Evolutionary conservation across 306 rosid genomes (phyloP).

Genomic region (Benincasa hispida): DNA sequence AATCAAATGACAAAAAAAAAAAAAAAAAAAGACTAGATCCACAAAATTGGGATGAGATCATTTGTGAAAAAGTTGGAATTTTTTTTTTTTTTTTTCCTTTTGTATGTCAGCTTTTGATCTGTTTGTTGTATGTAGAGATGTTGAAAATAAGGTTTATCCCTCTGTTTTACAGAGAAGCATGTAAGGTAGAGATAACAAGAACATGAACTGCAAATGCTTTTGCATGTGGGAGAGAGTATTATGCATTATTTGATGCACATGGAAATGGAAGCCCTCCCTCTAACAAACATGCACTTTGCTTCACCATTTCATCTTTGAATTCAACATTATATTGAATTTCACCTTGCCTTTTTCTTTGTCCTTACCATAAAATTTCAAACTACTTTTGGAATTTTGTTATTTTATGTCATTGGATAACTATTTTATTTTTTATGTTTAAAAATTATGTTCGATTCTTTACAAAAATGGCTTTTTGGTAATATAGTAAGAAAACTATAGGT

Average conservation of each 20-base stretch:
- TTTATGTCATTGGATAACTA: no score
- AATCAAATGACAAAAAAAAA: neutral
- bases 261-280: neutral
- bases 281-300: neutral
- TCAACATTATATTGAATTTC: neutral
- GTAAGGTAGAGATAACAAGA: constrained; percentile 8
- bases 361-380: neutral
- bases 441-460: no score
- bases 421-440: no score
- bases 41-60: neutral
- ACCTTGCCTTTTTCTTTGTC: neutral
- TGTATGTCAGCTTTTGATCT: constrained; percentile 3
- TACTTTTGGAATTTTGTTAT: neutral
- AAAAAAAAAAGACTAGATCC: neutral
- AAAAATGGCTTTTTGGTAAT: no score
- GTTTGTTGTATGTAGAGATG: neutral
- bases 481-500: no score
- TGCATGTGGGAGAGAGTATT: constrained; percentile 37
- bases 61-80: neutral
- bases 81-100: neutral
- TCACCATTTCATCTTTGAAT: neutral
- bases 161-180: constrained; percentile 19
- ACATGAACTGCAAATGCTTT: constrained; percentile 17
- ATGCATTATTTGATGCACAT: constrained; percentile 27
- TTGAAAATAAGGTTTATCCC: neutral